Evolutionary conservation across 352 stramenopile species (phyloP).

Genomic region (Globisporangium iwayamae): DNA sequence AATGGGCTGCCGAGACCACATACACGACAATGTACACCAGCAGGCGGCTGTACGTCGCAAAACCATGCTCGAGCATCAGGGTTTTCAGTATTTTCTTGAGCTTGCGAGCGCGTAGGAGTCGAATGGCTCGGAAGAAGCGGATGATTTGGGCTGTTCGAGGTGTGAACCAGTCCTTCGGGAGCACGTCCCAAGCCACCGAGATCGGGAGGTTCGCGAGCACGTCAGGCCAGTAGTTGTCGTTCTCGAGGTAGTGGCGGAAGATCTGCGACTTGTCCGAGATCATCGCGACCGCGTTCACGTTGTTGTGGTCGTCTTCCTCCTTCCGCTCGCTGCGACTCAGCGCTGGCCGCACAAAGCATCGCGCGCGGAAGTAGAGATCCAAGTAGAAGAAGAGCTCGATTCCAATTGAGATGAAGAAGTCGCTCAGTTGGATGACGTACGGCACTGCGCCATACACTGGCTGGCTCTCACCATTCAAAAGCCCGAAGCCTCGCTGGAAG

Average conservation of each 20-base stretch:
- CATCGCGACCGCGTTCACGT: slow-evolving; percentile 12
- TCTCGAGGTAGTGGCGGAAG: slow-evolving; percentile 38
- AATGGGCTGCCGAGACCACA: slow-evolving; percentile 34
- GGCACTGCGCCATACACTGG: slow-evolving; percentile 30
- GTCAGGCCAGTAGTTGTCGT: slow-evolving; percentile 35
- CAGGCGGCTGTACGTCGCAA: slow-evolving; percentile 35
- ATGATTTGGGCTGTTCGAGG: slow-evolving; percentile 21
- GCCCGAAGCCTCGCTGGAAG: slow-evolving; percentile 42
- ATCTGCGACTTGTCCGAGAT: slow-evolving; percentile 21
- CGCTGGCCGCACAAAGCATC: slow-evolving; percentile 39
- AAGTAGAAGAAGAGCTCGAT: slow-evolving; percentile 62
- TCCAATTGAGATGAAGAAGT: slow-evolving; percentile 29
- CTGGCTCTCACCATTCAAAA: slow-evolving; percentile 24
- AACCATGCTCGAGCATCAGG: slow-evolving; percentile 44
- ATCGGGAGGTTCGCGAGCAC: slow-evolving; percentile 31
- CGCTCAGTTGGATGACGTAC: slow-evolving; percentile 27
- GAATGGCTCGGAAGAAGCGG: slow-evolving; percentile 41
- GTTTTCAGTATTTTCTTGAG: slow-evolving; percentile 23
- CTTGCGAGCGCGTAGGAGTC: slow-evolving; percentile 42
- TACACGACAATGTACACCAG: slow-evolving; percentile 51
- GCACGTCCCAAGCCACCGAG: slow-evolving; percentile 53
- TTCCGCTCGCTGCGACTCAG: slow-evolving; percentile 13
- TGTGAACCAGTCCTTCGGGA: slow-evolving; percentile 41
- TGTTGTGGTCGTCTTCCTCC: slow-evolving; percentile 15
- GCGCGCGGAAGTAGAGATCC: slow-evolving; percentile 39